Conservation (phyloP, 1,284 basidiomycete genomes). For the Sanguinoderma infundibulare region DNA sequence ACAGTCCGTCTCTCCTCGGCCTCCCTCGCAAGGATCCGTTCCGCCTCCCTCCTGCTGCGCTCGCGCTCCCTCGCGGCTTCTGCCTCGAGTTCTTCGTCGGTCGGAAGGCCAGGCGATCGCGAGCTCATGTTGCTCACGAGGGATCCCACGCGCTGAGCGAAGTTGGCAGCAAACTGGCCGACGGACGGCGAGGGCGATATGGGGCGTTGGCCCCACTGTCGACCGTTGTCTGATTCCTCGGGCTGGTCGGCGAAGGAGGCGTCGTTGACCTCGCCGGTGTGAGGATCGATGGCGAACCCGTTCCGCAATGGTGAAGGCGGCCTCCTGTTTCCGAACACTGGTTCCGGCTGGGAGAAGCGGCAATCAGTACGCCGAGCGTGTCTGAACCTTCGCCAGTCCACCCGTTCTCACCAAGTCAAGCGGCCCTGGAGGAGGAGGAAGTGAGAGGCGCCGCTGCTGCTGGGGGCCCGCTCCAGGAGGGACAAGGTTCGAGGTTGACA, state of each 20-base stretch:
- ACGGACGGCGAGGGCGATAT: conserved; percentile 69
- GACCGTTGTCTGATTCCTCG: conserved; percentile 44
- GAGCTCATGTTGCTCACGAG: conserved; percentile 58
- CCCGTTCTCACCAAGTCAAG: conserved; percentile 38
- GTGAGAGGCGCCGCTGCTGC: conserved; percentile 40
- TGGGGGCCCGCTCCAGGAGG: conserved; percentile 29
- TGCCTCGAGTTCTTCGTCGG: conserved; percentile 78
- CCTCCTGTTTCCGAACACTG: conserved; percentile 44
- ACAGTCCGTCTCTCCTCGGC: conserved; percentile 58
- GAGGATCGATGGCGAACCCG: conserved; percentile 51
- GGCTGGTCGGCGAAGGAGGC: conserved; percentile 52
- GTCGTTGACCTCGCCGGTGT: conserved; percentile 60
- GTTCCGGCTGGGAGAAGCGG: conserved; percentile 37
- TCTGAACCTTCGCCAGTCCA: conserved; percentile 5
- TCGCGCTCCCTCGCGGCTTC: conserved; percentile 78
- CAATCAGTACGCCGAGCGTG: conserved; percentile 25
- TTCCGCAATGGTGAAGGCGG: conserved; percentile 74
- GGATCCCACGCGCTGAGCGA: conserved; percentile 70
- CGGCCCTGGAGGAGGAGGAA: conserved; percentile 40
- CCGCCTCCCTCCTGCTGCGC: conserved; percentile 72
- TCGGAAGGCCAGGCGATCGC: conserved; percentile 53
- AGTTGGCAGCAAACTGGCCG: conserved; percentile 68
- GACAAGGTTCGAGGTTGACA: conserved; percentile 35
- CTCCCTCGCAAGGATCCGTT: conserved; percentile 71
- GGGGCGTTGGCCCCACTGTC: conserved; percentile 51